Evolutionary conservation across 2,329 filamentous ascomycete species (phyloP), one percentile per base, ranked within the genome.

Genomic region (Stemphylium lycopersici): DNA sequence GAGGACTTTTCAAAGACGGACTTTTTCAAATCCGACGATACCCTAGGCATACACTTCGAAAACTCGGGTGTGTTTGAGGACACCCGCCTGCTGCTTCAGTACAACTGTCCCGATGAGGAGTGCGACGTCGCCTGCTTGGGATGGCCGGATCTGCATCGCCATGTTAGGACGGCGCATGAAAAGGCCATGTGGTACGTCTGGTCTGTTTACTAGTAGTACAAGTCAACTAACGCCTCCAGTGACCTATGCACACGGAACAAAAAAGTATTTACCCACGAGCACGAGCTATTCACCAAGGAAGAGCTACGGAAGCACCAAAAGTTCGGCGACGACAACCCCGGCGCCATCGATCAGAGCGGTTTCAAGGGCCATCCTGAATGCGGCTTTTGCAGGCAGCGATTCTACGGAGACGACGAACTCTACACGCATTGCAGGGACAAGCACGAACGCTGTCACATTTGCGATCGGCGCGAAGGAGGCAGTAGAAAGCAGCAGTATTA

Each of bases 191-290:
- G 86, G 82, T 84, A 77, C 59, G 79, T 80, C 36, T 26, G 11
- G 10, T 20, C 31, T 43, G 22, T 41, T 39, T 22, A 4, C 7
- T 5, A 32, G 13, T 6, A 11, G 6, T 10, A 12, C 29, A 37
- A 39, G 55, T 67, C 29, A 70, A 33, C 26, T 40, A 1, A 6
- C 15, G 26, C 56, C 26, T 29, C 8, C 26, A 83, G 90, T 76
- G 91, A 96, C 74, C 81, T 96, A 10, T 97, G 93, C 76, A 90
- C 93, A 6, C 83, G 92, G 56, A 93, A 97, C 80, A 99, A 99
- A 78, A 97, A 96, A 71, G 92, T 97, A 31, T 99, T 99, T 67
- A 97, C 95, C 1, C 95, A 99, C 77, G 95, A 99, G 76, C 95
- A 99, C 72, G 91, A 96, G 59, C 83, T 99, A 1, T 98, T 97